phyloP scores from a whole-genome alignment of 176 grass and related monocot genomes.

The Oryza longistaminata region DNA sequence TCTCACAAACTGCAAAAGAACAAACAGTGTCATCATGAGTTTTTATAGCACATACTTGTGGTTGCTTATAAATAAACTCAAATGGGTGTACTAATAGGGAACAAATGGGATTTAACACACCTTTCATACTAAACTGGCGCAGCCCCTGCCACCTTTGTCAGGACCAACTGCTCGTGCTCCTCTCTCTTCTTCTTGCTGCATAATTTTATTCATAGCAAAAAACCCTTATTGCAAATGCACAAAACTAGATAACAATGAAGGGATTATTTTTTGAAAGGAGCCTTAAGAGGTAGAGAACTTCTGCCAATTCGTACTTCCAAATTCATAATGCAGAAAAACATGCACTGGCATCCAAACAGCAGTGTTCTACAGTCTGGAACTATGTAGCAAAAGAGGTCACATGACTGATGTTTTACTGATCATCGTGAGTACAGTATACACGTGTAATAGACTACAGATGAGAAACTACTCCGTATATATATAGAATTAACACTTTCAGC shows the following conservation, averaged over 20 bases:
- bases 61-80: neutral
- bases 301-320: neutral
- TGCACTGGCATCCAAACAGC: neutral
- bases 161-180: constrained; percentile 66
- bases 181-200: constrained; percentile 92
- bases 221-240: constrained; percentile 12
- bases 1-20: constrained; percentile 82
- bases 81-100: constrained; percentile 15
- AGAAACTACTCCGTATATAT: neutral
- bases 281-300: constrained; percentile 7
- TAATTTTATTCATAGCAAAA: constrained; percentile 13
- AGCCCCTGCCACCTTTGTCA: constrained; percentile 89
- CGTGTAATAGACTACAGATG: neutral
- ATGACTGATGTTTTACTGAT: neutral
- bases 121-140: constrained; percentile 97
- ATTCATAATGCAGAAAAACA: neutral
- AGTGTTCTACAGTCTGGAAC: neutral
- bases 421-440: neutral
- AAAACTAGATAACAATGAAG: neutral
- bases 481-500: neutral
- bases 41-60: neutral
- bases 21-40: constrained; percentile 21
- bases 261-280: neutral
- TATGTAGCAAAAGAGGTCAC: neutral
- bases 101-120: constrained; percentile 24